These are phyloP conservation scores for Alloteropsis angusta DNA, from an alignment of 202 grass and related monocot species.

Conservation along the genomic window DNA sequence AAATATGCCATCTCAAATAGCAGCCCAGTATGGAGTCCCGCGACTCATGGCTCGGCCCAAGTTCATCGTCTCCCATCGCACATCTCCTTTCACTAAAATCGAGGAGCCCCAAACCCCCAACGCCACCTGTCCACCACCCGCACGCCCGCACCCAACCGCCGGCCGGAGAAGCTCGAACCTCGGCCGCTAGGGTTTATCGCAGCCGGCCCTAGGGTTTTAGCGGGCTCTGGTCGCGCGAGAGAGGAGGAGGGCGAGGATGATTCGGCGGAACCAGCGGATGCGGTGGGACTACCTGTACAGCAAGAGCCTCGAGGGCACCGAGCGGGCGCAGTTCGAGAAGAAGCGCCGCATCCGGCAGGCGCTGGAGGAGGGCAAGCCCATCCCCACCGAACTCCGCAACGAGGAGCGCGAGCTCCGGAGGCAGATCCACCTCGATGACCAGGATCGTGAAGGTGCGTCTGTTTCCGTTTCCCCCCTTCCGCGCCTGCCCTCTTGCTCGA, in stretches of 20 bases:
- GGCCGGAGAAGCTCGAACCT: background rate
- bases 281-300: conserved; percentile 67
- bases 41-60: background rate
- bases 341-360: conserved; percentile 78
- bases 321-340: conserved; percentile 75
- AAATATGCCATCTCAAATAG: too few relatives aligned
- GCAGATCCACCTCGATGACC: conserved; percentile 72
- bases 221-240: background rate
- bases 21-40: too few relatives aligned
- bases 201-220: conserved; percentile 12
- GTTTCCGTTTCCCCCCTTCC: background rate
- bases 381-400: conserved; percentile 87
- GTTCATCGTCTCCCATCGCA: background rate
- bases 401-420: conserved; percentile 36
- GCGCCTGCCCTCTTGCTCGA: background rate
- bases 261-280: conserved; percentile 32
- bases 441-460: conserved; percentile 37
- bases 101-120: too few relatives aligned
- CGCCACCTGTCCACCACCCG: background rate
- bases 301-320: conserved; percentile 75
- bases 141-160: background rate
- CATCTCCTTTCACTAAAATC: background rate
- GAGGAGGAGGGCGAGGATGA: conserved; percentile 23
- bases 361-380: conserved; percentile 76
- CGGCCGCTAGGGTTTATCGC: conserved; percentile 20